phyloP scores from a whole-genome alignment of 495 filamentous ascomycete species.

The Cercophora samala region DNA sequence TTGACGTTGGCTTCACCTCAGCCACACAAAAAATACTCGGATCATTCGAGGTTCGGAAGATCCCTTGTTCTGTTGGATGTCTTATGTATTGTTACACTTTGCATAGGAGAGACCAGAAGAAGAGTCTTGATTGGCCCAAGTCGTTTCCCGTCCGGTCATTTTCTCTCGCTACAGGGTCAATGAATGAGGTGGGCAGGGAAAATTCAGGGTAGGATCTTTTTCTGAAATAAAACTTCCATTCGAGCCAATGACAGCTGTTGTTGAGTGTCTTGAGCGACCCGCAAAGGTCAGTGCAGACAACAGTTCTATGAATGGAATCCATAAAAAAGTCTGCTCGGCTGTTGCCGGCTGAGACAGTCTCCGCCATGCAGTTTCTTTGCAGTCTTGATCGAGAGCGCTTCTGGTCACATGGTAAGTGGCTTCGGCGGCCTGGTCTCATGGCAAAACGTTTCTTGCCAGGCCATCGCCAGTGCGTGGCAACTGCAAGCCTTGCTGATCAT shows the following conservation, averaged over 20 bases:
- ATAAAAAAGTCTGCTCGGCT: neutral
- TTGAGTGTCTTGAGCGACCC: neutral
- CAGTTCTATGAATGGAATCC: neutral
- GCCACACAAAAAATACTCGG: no score
- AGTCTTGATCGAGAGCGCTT: neutral
- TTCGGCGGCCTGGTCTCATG: conserved; percentile 5
- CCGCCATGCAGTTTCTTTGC: conserved; percentile 4
- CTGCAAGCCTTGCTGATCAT: conserved; percentile 6
- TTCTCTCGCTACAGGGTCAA: neutral
- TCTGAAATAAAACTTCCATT: neutral
- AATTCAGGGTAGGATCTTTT: neutral
- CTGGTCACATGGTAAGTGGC: conserved; percentile 3
- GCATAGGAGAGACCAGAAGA: neutral
- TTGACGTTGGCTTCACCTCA: no score
- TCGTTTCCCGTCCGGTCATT: neutral
- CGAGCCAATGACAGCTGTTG: neutral
- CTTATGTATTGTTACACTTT: neutral
- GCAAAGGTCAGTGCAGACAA: neutral
- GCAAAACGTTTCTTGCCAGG: conserved; percentile 8
- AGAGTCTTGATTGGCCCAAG: neutral
- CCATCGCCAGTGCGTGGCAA: conserved; percentile 2
- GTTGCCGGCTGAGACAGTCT: neutral
- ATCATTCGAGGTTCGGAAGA: neutral
- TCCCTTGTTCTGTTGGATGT: neutral
- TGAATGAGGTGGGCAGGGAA: neutral